A percentile compares a stretch with the other conserved stretches of the same genome.
These are phyloP conservation scores for Endothia cerciana DNA, from an alignment of 2,329 filamentous ascomycete species.

Conservation along the genomic window DNA sequence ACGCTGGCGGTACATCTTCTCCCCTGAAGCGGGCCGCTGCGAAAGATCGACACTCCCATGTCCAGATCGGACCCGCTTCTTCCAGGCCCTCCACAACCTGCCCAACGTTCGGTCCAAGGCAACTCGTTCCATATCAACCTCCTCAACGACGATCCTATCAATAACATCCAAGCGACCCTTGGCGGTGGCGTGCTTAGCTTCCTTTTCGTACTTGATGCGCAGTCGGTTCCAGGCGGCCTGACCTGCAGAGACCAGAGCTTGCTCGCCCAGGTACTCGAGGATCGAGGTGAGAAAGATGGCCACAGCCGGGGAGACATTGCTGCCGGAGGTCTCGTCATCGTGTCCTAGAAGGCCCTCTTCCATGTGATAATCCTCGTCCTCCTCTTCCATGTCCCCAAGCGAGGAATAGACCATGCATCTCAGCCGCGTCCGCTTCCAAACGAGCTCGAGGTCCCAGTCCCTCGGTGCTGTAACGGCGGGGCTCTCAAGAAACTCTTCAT, in stretches of 20 bases:
- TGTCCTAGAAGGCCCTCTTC: constrained; percentile 75
- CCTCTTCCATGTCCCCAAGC: constrained; percentile 94
- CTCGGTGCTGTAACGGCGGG: constrained; percentile 54
- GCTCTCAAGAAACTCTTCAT: constrained; percentile 69
- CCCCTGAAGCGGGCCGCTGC: constrained; percentile 54
- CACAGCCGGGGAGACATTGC: constrained; percentile 82
- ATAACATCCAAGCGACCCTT: constrained; percentile 52
- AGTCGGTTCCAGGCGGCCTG: constrained; percentile 79
- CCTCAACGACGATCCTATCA: constrained; percentile 80
- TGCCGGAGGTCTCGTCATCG: constrained; percentile 62
- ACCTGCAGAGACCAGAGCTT: constrained; percentile 83
- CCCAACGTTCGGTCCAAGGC: constrained; percentile 88
- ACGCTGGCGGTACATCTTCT: constrained; percentile 41
- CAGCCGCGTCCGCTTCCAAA: constrained; percentile 91
- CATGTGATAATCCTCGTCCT: constrained; percentile 90
- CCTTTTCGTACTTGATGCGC: constrained; percentile 61
- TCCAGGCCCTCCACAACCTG: constrained; percentile 92
- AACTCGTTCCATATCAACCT: constrained; percentile 89
- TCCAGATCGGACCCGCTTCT: constrained; percentile 73
- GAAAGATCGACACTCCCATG: constrained; percentile 50
- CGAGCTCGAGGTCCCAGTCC: constrained; percentile 87
- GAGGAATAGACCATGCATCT: constrained; percentile 99
- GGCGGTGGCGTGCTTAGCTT: constrained; percentile 55
- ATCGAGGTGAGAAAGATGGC: constrained; percentile 97
- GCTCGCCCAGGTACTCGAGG: constrained; percentile 90